phyloP scores from a whole-genome alignment of 495 filamentous ascomycete species.

The Pseudevernia furfuracea region DNA sequence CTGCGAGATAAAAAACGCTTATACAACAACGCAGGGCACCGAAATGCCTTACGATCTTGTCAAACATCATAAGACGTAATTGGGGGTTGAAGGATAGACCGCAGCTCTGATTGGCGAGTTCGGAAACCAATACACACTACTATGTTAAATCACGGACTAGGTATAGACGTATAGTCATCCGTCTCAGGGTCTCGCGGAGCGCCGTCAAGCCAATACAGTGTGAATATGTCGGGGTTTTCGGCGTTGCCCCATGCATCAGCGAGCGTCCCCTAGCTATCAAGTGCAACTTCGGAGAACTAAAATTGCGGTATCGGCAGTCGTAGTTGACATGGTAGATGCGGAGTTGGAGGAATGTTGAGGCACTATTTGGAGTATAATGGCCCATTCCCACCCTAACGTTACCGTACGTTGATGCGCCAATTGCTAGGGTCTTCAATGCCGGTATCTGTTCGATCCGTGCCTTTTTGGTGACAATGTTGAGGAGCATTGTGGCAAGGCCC shows the following conservation, averaged over 20 bases:
- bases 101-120: not conserved
- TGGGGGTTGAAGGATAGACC: not conserved
- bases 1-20: no score
- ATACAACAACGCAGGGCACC: no score
- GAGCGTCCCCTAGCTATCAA: not conserved
- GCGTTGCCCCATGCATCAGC: not conserved
- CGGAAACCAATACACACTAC: not conserved
- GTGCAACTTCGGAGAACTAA: not conserved
- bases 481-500: not conserved
- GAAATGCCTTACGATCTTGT: no score
- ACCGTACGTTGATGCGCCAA: not conserved
- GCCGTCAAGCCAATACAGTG: not conserved
- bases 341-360: not conserved
- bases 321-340: slow-evolving; percentile 3
- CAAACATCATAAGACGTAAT: no score
- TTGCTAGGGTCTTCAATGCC: not conserved
- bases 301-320: not conserved
- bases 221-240: not conserved
- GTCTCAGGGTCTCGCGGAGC: not conserved
- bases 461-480: not conserved
- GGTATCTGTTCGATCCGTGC: not conserved
- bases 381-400: not conserved
- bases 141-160: not conserved
- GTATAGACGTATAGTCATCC: not conserved
- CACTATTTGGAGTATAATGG: not conserved